Percentiles rank a stretch among this genome's conserved stretches.
Evolutionary conservation across 768 basidiomycete species (phyloP).

Genomic region (Rhodosporidiobolus odoratus): DNA sequence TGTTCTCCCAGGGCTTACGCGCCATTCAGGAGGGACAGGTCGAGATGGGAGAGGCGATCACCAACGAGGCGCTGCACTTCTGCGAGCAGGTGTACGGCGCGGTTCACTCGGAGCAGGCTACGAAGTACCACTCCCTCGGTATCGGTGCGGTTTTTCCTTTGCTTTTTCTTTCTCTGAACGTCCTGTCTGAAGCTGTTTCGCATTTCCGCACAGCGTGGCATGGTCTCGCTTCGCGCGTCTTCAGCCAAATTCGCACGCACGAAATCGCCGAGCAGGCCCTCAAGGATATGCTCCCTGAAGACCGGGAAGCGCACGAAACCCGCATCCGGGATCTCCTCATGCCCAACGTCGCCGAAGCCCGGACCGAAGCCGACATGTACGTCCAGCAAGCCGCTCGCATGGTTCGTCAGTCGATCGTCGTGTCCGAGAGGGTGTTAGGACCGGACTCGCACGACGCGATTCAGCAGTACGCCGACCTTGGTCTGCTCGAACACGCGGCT

Average conservation of each 20-base stretch:
- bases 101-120: constrained; percentile 50
- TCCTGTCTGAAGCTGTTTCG: neutral
- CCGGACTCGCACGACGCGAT: constrained; percentile 48
- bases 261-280: constrained; percentile 31
- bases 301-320: constrained; percentile 23
- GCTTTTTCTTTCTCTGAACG: neutral
- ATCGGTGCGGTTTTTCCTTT: constrained; percentile 29
- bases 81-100: constrained; percentile 51
- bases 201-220: constrained; percentile 43
- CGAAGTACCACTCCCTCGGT: constrained; percentile 49
- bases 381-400: constrained; percentile 47
- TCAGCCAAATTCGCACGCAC: constrained; percentile 28
- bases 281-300: constrained; percentile 19
- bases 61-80: constrained; percentile 48
- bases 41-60: constrained; percentile 48
- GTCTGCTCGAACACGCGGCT: constrained; percentile 49
- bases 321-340: constrained; percentile 39
- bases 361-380: constrained; percentile 43
- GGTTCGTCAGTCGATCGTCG: constrained; percentile 50
- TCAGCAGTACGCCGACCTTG: constrained; percentile 50
- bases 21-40: constrained; percentile 47
- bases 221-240: constrained; percentile 41
- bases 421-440: constrained; percentile 49
- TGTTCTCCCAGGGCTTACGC: constrained; percentile 47
- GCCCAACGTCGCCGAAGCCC: constrained; percentile 43